Percentiles rank a stretch among this genome's conserved stretches.
phyloP scores from a whole-genome alignment of 164 flowering plant species.

The Magnolia changhungtana region DNA sequence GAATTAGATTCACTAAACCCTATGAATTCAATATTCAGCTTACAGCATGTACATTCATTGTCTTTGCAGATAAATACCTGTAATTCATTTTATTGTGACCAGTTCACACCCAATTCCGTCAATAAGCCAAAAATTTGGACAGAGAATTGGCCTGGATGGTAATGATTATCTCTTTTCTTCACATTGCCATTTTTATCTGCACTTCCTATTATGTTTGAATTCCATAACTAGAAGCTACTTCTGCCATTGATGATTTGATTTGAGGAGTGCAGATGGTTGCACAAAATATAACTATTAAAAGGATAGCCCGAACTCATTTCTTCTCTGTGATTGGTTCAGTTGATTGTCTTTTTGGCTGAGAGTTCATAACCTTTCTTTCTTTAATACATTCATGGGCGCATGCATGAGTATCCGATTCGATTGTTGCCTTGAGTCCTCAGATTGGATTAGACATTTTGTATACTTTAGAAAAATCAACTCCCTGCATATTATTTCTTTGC shows the following conservation, averaged over 20 bases:
- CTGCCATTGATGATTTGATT: not conserved
- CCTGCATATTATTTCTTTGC: not conserved
- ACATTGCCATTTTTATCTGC: not conserved
- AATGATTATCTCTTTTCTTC: conserved; percentile 13
- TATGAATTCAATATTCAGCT: not conserved
- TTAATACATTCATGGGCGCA: not conserved
- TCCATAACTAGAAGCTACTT: not conserved
- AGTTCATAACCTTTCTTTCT: not conserved
- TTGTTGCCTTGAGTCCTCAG: not conserved
- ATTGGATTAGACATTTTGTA: not conserved
- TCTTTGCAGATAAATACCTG: conserved; percentile 89
- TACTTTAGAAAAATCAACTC: not conserved
- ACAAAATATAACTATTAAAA: too few relatives aligned
- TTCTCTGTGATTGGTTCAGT: not conserved
- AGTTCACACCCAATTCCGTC: conserved; percentile 66
- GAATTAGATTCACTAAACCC: not conserved
- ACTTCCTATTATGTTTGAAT: not conserved
- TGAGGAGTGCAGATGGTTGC: not conserved
- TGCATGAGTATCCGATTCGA: not conserved
- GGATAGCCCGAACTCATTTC: not conserved
- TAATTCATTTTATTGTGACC: conserved; percentile 92
- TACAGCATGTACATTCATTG: conserved; percentile 2
- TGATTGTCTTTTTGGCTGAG: not conserved
- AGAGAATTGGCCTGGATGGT: conserved; percentile 99
- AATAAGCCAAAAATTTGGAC: conserved; percentile 94